Percentiles rank a stretch among this genome's conserved stretches.
Evolutionary conservation across 352 stramenopile species (phyloP).

Genomic region (Peronosclerospora sorghi): DNA sequence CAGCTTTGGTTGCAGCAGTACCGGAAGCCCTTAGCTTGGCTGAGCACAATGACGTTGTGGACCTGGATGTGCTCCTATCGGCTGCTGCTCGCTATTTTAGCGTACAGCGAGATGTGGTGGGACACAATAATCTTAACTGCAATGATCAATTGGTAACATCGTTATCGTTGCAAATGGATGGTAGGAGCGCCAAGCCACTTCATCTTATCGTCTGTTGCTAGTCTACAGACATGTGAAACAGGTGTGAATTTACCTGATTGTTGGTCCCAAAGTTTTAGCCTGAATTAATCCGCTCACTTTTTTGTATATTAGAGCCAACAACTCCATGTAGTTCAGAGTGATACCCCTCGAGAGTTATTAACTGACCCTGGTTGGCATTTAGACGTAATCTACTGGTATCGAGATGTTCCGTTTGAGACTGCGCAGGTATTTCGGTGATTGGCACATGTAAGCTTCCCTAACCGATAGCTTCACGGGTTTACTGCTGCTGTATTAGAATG

Average conservation of each 20-base stretch:
- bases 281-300: neutral
- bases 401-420: conserved; percentile 15
- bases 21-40: conserved; percentile 6
- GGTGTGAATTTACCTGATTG: conserved; percentile 7
- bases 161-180: neutral
- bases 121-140: neutral
- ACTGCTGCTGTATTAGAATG: conserved; percentile 7
- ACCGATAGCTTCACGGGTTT: neutral
- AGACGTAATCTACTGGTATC: conserved; percentile 44
- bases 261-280: neutral
- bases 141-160: neutral
- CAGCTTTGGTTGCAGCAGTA: conserved; percentile 14
- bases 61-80: conserved; percentile 26
- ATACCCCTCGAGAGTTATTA: conserved; percentile 18
- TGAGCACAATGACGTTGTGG: conserved; percentile 5
- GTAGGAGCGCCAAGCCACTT: conserved; percentile 9
- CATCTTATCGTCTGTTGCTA: conserved; percentile 22
- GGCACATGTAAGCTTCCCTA: neutral
- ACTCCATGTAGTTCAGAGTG: conserved; percentile 6
- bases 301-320: conserved; percentile 7
- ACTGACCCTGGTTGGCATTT: conserved; percentile 21
- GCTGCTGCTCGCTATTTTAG: conserved; percentile 24
- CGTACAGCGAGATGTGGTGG: conserved; percentile 14
- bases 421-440: conserved; percentile 20
- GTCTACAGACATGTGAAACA: conserved; percentile 22